Percentiles rank a stretch among this genome's conserved stretches.
These are phyloP conservation scores for Leccinum pachyderme DNA, from an alignment of 1,284 basidiomycete genomes.

Conservation along the genomic window DNA sequence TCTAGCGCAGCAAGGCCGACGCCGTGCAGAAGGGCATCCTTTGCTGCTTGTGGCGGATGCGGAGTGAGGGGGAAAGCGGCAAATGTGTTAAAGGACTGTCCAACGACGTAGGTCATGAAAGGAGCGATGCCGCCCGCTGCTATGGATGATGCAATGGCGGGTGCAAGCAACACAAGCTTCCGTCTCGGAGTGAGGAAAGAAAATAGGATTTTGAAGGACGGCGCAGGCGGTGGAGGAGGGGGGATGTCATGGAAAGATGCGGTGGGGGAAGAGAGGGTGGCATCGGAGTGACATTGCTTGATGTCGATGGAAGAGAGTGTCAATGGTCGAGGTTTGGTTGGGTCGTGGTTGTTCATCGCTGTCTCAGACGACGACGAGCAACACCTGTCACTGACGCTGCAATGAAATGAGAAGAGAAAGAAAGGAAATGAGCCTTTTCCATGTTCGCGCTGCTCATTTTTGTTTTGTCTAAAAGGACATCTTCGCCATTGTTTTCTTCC, in stretches of 20 bases:
- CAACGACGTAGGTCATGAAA: conserved; percentile 91
- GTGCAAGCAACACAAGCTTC: conserved; percentile 58
- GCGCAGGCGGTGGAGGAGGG: conserved; percentile 22
- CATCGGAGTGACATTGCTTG: conserved; percentile 13
- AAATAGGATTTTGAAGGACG: conserved; percentile 56
- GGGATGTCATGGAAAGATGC: conserved; percentile 14
- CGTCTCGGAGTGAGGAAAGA: conserved; percentile 50
- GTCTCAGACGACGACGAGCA: conserved; percentile 32
- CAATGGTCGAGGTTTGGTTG: conserved; percentile 15
- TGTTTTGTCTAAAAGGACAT: conserved; percentile 16
- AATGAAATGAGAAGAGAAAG: not conserved
- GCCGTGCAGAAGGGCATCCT: conserved; percentile 54
- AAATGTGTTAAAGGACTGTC: conserved; percentile 84
- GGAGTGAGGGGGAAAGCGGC: conserved; percentile 51
- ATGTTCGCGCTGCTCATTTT: conserved; percentile 17
- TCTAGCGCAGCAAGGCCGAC: conserved; percentile 66
- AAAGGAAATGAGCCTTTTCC: not conserved
- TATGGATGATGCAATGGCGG: conserved; percentile 70
- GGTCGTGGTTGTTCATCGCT: conserved; percentile 34
- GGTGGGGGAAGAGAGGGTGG: conserved; percentile 10
- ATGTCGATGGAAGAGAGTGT: conserved; percentile 22
- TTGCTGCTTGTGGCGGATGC: conserved; percentile 46
- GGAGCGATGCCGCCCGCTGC: conserved; percentile 80
- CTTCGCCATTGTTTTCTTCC: conserved; percentile 21
- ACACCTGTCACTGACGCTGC: conserved; percentile 7